Base-by-base conservation (phyloP, 2,329 filamentous ascomycete genomes). In the Fusarium torulosum region DNA sequence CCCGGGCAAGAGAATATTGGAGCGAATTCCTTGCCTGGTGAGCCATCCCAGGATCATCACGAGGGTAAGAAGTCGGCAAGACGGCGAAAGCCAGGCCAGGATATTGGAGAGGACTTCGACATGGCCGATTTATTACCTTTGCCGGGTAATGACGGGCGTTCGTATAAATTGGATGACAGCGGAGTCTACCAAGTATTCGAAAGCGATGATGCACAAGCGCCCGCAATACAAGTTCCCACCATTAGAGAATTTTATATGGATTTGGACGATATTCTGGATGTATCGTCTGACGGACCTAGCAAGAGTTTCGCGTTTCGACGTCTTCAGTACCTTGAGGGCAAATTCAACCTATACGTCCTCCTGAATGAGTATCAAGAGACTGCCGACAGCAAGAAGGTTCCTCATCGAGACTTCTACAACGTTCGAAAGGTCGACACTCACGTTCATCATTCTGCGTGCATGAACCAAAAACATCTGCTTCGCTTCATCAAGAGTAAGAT, bases 401-500 rank as follows among this genome's bases (percentile, higher is more conserved):
- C 96, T 4, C 96, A 99, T 79, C 90, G 96, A 82, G 96, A 99
- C 79, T 99, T 99, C 76, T 99, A 99, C 83, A 99, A 99, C 76
- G 96, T 99, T 47, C 88, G 96, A 76, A 99, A 99, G 79, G 96
- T 99, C 50, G 96, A 99, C 76, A 99, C 96, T 10, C 96, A 99
- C 85, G 96, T 99, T 72, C 96, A 99, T 77, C 96, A 99, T 79
- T 99, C 96, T 17, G 96, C 96, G 23, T 99, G 96, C 78, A 99
- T 99, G 96, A 99, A 99, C 76, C 96, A 99, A 79, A 99, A 99
- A 81, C 96, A 99, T 85, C 82, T 99, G 58, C 83, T 99, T 63
- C 93, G 96, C 54, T 99, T 99, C 80, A 99, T 99, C 83, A 99
- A 99, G 81, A 97, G 94, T 80, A 99, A 99, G 82, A 97, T 99